Base-by-base conservation (phyloP, 1,139 yeast genomes). In the Geotrichum citri-aurantii region DNA sequence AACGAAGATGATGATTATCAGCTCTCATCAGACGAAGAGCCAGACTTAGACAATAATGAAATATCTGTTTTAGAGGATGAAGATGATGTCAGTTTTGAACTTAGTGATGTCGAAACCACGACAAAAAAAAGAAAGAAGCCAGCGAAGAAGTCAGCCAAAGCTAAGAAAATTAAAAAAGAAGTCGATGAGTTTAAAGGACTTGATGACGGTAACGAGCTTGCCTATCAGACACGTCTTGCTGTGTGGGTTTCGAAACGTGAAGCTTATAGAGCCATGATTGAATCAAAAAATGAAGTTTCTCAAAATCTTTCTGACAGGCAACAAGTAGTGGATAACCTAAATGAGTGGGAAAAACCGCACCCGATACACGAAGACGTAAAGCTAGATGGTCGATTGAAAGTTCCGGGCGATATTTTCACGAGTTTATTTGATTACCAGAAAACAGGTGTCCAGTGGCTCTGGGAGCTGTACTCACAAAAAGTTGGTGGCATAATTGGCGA, bases 401-500 rank as follows among this genome's bases (percentile, higher is more conserved):
- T 93, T 0, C 99, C 99, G 0, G 98, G 98, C 1, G 98, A 93
- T 66, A 84, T 93, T 0, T 89, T 86, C 69, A 86, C 95, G 0
- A 81, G 92, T 8, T 75, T 93, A 14, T 93, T 93, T 70, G 96
- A 90, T 65, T 95, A 93, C 69, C 99, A 93, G 67, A 88, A 89
- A 67, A 93, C 99, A 0, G 91, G 98, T 62, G 90, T 77, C 1
- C 75, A 83, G 61, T 83, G 88, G 88, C 75, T 83, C 1, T 83
- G 84, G 76, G 99, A 93, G 68, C 77, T 93, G 21, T 86, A 89
- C 67, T 79, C 84, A 21, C 98, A 92, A 68, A 84, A 83, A 58
- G 85, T 93, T 1, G 99, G 99, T 1, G 99, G 99, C 0, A 93
- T 93, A 11, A 81, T 93, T 53, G 97, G 98, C 37, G 99, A 93